A percentile compares a stretch with the other conserved stretches of the same genome.
Conservation (phyloP, 2,329 filamentous ascomycete genomes). For the Arthrobotrys conoides region DNA sequence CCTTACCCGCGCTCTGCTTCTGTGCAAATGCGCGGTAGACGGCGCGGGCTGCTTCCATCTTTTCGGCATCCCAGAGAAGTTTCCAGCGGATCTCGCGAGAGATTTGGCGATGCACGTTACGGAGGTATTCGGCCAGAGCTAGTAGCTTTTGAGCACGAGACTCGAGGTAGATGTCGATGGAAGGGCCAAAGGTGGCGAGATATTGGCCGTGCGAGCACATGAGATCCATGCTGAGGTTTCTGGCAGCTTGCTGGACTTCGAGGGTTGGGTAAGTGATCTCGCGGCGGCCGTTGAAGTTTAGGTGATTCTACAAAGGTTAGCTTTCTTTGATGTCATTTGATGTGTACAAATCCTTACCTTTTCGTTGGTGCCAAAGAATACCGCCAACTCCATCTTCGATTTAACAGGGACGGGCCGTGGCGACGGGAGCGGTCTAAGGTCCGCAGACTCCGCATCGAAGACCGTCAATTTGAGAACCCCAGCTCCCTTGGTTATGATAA, state of each 20-base stretch:
- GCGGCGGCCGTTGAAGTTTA: constrained; percentile 82
- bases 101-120: constrained; percentile 76
- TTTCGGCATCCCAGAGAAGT: constrained; percentile 90
- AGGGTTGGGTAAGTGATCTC: constrained; percentile 77
- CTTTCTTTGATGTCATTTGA: neutral
- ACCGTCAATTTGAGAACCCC: constrained; percentile 73
- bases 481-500: constrained; percentile 76
- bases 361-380: constrained; percentile 87
- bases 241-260: constrained; percentile 82
- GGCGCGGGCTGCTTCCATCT: constrained; percentile 81
- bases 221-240: constrained; percentile 84
- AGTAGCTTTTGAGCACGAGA: constrained; percentile 80
- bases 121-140: constrained; percentile 80
- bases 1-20: constrained; percentile 56
- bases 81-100: constrained; percentile 80
- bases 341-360: constrained; percentile 67
- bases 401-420: constrained; percentile 78
- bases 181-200: constrained; percentile 79
- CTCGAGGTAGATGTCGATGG: constrained; percentile 84
- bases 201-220: constrained; percentile 82
- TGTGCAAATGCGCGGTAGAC: constrained; percentile 75
- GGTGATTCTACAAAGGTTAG: constrained; percentile 73
- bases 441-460: constrained; percentile 65
- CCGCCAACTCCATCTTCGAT: constrained; percentile 91
- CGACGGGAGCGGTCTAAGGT: constrained; percentile 52